Base-by-base conservation (phyloP, 371 early-diverging fungal species). In the Nosema muscidifuracis region DNA sequence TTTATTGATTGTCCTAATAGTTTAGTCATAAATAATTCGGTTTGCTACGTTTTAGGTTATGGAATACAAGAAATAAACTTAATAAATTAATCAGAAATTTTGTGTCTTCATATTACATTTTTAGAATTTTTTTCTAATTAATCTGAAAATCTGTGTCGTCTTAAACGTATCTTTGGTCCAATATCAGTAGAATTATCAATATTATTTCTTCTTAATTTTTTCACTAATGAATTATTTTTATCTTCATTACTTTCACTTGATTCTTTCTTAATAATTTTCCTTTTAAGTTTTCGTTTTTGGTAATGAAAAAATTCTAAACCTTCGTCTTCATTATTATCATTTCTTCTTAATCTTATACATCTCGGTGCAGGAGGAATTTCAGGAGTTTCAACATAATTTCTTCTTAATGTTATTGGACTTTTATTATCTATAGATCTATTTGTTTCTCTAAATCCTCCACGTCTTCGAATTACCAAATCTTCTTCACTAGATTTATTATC, bases 231-330 rank as follows among this genome's bases (percentile, higher is more conserved):
- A 4, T 6, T 3, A n/a, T n/a, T n/a, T n/a, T n/a, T n/a, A 26
- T 53, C 55, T 2, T 53, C 12, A 24, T 53, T 16, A 7, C 4
- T 53, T 26, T 1, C 16, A 24, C 24, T 26, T 12, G 3, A 24
- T 26, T 16, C 24, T 53, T 28, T 20, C 28, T 26, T 26, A 22
- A 53, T 6, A 24, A 6, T 15, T 53, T 53, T 22, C 24, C 55
- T 53, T 36, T 3, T 36, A 7, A 3, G 3, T 36, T 36, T 36
- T 36, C 12, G 3, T 36, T 12, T 36, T 53, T 26, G 22, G 24
- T 53, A 53, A 53, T 53, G 55, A 12, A 26, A 26, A 53, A 53
- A 53, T 53, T 53, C 55, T 26, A 53, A 28, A 2, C 55, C 55
- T 12, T 20, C 26, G 16, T 53, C 28, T 53, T 53, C 55, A 28